These are phyloP conservation scores for Phialophora expanda DNA, from an alignment of 2,329 filamentous ascomycete species.

Conservation along the genomic window DNA sequence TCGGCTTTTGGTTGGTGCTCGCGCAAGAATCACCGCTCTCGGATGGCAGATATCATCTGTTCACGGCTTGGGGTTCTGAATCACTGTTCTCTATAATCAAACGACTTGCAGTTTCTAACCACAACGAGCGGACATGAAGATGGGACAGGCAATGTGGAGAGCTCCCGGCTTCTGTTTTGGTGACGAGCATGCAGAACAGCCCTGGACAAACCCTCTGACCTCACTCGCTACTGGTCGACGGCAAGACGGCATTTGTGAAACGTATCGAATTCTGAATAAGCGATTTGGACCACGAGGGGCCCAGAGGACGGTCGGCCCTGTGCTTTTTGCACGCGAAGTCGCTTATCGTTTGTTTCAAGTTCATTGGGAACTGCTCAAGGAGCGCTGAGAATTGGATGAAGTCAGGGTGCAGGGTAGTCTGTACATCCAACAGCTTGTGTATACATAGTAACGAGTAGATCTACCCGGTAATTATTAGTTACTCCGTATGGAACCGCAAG, in stretches of 20 bases:
- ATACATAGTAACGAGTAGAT: neutral
- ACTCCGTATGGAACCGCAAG: neutral
- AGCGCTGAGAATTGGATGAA: neutral
- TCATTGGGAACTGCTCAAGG: neutral
- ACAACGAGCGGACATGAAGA: slow-evolving; percentile 3
- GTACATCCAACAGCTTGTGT: neutral
- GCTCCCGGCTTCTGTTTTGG: too few relatives aligned
- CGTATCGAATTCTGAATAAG: neutral
- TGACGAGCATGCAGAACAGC: neutral
- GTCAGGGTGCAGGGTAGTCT: neutral
- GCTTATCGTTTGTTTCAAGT: too few relatives aligned
- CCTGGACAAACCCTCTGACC: neutral
- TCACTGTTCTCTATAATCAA: slow-evolving; percentile 6
- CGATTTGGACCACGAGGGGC: neutral
- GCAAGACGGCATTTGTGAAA: neutral
- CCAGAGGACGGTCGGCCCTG: neutral
- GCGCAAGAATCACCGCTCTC: neutral
- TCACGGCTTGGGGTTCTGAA: neutral
- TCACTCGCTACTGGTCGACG: neutral
- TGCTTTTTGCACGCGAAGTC: neutral
- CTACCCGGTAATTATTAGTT: neutral
- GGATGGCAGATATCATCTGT: neutral
- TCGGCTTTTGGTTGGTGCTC: slow-evolving; percentile 8
- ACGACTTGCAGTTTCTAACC: slow-evolving; percentile 7
- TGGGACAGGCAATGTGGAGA: neutral